Evolutionary conservation across 495 filamentous ascomycete genomes (phyloP).

Genomic region (Penicillium pulvis): DNA sequence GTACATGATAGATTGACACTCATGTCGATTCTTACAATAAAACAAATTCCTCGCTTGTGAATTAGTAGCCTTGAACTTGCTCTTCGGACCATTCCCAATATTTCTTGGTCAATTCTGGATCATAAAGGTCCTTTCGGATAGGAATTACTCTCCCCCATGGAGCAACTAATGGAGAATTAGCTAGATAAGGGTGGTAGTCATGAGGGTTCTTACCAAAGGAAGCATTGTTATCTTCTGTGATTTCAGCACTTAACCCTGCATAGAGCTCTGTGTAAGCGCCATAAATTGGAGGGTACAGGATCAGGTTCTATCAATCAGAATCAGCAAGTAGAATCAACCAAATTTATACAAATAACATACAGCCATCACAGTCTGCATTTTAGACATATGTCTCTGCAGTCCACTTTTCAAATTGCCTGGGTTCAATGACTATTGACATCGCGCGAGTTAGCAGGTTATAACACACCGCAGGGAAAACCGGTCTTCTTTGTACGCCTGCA

Average conservation of each 20-base stretch:
- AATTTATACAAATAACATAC: not conserved
- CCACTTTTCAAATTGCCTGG: constrained; percentile 5
- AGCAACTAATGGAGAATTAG: not conserved
- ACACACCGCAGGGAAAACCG: not conserved
- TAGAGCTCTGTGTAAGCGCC: constrained; percentile 13
- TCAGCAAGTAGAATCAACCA: not conserved
- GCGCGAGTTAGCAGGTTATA: not conserved
- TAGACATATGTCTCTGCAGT: constrained; percentile 8
- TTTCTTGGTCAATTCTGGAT: not conserved
- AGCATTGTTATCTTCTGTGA: constrained; percentile 2
- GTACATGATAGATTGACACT: too few relatives aligned
- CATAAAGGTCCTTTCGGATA: constrained; percentile 1
- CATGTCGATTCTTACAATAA: too few relatives aligned
- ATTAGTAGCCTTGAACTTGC: constrained; percentile 1
- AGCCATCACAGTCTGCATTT: not conserved
- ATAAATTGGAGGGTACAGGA: not conserved
- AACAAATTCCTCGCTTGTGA: not conserved
- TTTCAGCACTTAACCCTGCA: not conserved
- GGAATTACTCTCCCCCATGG: constrained; percentile 1
- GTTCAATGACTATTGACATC: not conserved
- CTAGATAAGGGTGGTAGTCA: not conserved
- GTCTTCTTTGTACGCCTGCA: not conserved
- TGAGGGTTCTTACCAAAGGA: not conserved
- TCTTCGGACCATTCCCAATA: constrained; percentile 8
- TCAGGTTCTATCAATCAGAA: not conserved